Evolutionary conservation across 78 protist species (phyloP).

Genomic region (Planoprotostelium fungivorum): DNA sequence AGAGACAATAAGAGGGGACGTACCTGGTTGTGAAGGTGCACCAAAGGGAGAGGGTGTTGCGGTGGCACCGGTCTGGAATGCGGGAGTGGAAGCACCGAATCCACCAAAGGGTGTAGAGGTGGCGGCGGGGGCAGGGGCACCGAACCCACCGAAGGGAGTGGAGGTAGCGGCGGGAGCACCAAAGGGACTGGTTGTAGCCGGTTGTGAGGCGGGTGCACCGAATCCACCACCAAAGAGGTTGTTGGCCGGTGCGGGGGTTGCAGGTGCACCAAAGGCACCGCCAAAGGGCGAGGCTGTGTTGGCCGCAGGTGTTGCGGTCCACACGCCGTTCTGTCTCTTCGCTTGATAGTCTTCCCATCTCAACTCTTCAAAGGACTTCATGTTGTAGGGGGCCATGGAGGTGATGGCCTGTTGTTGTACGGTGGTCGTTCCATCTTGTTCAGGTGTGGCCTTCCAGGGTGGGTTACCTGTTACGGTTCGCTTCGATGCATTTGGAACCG

Average conservation of each 20-base stretch:
- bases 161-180: conserved; percentile 4
- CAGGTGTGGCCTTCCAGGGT: background rate
- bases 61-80: background rate
- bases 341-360: conserved; percentile 29
- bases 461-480: conserved; percentile 18
- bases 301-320: background rate
- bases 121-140: background rate
- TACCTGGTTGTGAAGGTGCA: background rate
- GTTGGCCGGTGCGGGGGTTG: conserved; percentile 7
- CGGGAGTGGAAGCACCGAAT: conserved; percentile 5
- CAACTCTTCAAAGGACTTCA: conserved; percentile 34
- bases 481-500: background rate
- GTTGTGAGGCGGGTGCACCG: background rate
- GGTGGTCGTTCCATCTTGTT: conserved; percentile 2
- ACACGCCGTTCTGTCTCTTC: conserved; percentile 8
- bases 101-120: conserved; percentile 6
- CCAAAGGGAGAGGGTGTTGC: conserved; percentile 5
- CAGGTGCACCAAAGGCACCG: background rate
- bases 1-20: too few relatives aligned
- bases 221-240: conserved; percentile 10
- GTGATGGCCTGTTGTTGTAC: conserved; percentile 18
- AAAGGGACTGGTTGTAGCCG: conserved; percentile 13
- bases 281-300: background rate
- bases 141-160: conserved; percentile 12
- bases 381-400: conserved; percentile 29